Conservation (phyloP, 2,329 filamentous ascomycete genomes). For the Mycosphaerelloides madeirae region DNA sequence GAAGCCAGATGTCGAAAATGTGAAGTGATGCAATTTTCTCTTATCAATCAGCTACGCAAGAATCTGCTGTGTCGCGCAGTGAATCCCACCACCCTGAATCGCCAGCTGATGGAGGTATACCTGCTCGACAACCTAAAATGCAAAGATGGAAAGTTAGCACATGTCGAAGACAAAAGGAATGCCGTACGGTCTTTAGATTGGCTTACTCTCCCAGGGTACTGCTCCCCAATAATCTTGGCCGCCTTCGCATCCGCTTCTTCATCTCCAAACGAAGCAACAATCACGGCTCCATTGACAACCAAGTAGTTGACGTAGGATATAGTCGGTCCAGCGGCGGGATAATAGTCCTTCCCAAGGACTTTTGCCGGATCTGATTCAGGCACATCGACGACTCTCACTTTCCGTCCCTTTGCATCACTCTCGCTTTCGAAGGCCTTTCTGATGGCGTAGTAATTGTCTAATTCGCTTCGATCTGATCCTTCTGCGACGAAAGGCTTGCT, state of each 20-base stretch:
- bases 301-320: constrained; percentile 17
- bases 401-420: constrained; percentile 12
- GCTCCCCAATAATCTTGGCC: constrained; percentile 6
- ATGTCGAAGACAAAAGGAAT: too few species aligned
- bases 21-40: too few species aligned
- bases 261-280: constrained; percentile 16
- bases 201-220: constrained; percentile 13
- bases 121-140: constrained; percentile 13
- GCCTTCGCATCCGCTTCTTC: constrained; percentile 10
- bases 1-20: too few species aligned
- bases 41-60: too few species aligned
- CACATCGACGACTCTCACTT: constrained; percentile 11
- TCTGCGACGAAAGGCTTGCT: constrained; percentile 7
- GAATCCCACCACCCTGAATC: constrained; percentile 15
- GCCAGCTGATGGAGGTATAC: constrained; percentile 15
- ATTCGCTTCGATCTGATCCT: neutral
- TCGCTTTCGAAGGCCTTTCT: constrained; percentile 1
- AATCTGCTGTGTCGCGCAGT: constrained; percentile 17
- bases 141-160: too few species aligned
- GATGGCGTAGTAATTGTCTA: constrained; percentile 2
- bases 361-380: constrained; percentile 6
- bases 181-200: too few species aligned
- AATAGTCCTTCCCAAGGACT: constrained; percentile 9
- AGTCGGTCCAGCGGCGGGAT: constrained; percentile 5
- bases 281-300: constrained; percentile 15